Evolutionary conservation across 75 land plant species (phyloP), one percentile per base, ranked within the genome.

Genomic region (Isoetes taiwanensis): DNA sequence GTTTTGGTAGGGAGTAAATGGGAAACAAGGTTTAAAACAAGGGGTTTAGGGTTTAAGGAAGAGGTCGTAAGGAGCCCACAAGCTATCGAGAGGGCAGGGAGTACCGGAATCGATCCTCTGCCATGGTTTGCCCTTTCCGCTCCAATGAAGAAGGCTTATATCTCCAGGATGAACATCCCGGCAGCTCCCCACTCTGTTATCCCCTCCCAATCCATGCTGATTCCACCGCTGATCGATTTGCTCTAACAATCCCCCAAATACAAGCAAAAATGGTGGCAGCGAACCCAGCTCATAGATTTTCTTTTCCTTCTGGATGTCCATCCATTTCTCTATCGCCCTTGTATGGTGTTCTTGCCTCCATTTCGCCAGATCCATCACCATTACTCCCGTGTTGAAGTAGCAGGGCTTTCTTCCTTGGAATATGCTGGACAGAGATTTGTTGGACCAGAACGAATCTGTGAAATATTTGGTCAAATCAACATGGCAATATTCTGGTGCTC

Each of bases 101-200:
- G 50, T 40, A 50, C 64, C 66, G 3, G 78, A 58, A 60, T 83
- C 97, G 17, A 90, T 69, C 52, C 97, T 66, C 17, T 59, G 40
- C 97, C 97, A 90, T 0, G 97, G 97, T 76, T 90, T 90, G 12
- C 96, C 96, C 33, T 76, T 73, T 19, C 96, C 96, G 54, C 94
- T 86, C 96, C 96, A 90, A 37, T 90, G 96, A 19, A 90, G 77
- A 21, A 90, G 67, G 40, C 94, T 86, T 32, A 90, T 93, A 17
- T 91, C 93, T 2, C 96, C 96, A 6, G 84, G 80, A 33, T 90
- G 96, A 21, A 90, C 72, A 21, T 76, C 68, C 17, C 94, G 68
- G 66, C 97, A 90, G 62, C 82, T 80, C 0, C 89, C 93, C 24
- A 21, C 59, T 54, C 78, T 54, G 55, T 81, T 81, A 39, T 85